phyloP scores from a whole-genome alignment of 345 rosid species.

The Clarkia xantiana region DNA sequence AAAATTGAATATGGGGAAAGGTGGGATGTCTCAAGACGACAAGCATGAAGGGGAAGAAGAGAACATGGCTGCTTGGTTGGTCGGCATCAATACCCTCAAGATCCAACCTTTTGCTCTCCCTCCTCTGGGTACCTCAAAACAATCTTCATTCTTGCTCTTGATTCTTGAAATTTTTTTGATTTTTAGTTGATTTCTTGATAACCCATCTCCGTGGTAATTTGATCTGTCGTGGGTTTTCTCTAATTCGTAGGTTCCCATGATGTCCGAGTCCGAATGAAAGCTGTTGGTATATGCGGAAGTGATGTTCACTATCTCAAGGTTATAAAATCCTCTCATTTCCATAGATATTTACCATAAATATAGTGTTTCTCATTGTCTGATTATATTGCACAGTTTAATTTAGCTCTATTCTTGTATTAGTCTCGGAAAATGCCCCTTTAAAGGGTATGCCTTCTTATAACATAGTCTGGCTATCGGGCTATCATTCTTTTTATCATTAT shows the following conservation, averaged over 20 bases:
- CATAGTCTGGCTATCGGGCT: too few relatives aligned
- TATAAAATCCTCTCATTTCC: background rate
- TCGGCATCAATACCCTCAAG: constrained; percentile 36
- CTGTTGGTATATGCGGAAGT: constrained; percentile 56
- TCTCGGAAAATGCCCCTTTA: too few relatives aligned
- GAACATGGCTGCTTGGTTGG: constrained; percentile 57
- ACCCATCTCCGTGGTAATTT: background rate
- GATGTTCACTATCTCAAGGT: constrained; percentile 64
- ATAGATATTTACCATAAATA: background rate
- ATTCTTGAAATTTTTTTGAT: background rate
- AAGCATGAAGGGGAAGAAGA: constrained; percentile 13
- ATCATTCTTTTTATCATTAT: too few relatives aligned
- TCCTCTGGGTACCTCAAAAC: constrained; percentile 24
- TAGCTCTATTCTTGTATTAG: too few relatives aligned
- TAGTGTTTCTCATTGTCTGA: background rate
- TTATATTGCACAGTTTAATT: fast-evolving
- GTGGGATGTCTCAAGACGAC: too few relatives aligned
- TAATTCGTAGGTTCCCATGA: constrained; percentile 28
- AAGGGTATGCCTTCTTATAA: too few relatives aligned
- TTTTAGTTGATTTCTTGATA: background rate
- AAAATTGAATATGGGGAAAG: too few relatives aligned
- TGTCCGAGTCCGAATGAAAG: constrained; percentile 40
- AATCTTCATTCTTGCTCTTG: background rate
- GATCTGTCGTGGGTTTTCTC: background rate
- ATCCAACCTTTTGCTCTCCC: constrained; percentile 49